A percentile compares a stretch with the other conserved stretches of the same genome.
Evolutionary conservation across 2,329 filamentous ascomycete genomes (phyloP).

Genomic region (Aspergillus fructus): DNA sequence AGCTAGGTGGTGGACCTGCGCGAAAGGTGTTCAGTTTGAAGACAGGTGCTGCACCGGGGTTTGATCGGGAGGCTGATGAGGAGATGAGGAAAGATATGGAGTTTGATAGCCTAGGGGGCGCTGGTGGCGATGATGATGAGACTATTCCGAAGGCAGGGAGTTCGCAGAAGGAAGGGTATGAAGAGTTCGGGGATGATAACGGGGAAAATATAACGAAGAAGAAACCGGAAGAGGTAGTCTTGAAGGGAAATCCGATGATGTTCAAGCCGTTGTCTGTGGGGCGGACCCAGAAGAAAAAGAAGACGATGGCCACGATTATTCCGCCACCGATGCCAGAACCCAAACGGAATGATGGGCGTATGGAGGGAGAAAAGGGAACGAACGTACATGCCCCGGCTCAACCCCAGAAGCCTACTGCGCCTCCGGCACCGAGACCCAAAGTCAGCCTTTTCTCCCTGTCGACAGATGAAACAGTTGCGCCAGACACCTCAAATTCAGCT

Average conservation of each 20-base stretch:
- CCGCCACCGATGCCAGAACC: constrained; percentile 16
- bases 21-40: constrained; percentile 69
- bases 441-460: constrained; percentile 46
- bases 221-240: constrained; percentile 42
- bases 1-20: constrained; percentile 36
- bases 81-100: constrained; percentile 33
- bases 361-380: background rate
- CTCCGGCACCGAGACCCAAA: constrained; percentile 39
- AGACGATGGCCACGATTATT: constrained; percentile 25
- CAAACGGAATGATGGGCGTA: background rate
- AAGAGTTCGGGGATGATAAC: background rate
- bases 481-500: constrained; percentile 5
- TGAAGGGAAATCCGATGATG: constrained; percentile 76
- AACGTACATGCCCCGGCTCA: background rate
- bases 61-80: constrained; percentile 62
- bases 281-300: constrained; percentile 67
- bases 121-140: constrained; percentile 26
- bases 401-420: constrained; percentile 10
- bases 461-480: constrained; percentile 23
- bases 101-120: constrained; percentile 19
- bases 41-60: constrained; percentile 80
- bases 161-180: constrained; percentile 13
- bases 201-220: constrained; percentile 8
- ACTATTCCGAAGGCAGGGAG: constrained; percentile 28
- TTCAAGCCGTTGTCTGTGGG: constrained; percentile 87